Percentiles rank a stretch among this genome's conserved stretches.
phyloP scores from a whole-genome alignment of 805 yeast species.

The Saccharomycopsis malanga region DNA sequence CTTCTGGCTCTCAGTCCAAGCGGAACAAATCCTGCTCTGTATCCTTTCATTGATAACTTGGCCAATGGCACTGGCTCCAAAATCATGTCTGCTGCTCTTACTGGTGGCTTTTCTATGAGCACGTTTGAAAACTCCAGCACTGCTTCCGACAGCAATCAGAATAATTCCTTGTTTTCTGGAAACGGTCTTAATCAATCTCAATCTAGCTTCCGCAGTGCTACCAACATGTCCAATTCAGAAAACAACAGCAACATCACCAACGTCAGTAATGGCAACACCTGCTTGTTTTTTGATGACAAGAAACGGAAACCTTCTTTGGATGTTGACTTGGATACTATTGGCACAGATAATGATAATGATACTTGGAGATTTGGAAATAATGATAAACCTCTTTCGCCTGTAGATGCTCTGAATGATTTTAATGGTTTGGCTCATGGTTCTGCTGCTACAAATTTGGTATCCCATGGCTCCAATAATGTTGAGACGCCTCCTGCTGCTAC shows the following conservation, averaged over 20 bases:
- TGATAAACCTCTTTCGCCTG: not conserved
- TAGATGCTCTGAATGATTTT: not conserved
- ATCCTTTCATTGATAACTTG: not conserved
- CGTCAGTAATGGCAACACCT: not conserved
- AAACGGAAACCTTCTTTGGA: not conserved
- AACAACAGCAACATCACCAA: not conserved
- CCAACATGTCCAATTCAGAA: not conserved
- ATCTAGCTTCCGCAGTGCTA: not conserved
- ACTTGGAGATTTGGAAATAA: not conserved
- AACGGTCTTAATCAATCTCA: not conserved
- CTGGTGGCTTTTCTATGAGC: not conserved
- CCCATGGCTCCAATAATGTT: not conserved
- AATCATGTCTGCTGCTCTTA: not conserved
- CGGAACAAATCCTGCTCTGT: not conserved
- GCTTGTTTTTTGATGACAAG: not conserved
- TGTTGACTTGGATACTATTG: not conserved
- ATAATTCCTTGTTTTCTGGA: not conserved
- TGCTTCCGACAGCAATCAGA: constrained; percentile 1
- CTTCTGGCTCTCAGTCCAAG: no score
- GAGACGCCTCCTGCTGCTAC: not conserved
- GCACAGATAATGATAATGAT: not conserved
- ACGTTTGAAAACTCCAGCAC: constrained; percentile 1
- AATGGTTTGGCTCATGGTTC: not conserved
- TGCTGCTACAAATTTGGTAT: not conserved
- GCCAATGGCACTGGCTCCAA: not conserved